Percentiles rank a stretch among this genome's conserved stretches.
phyloP scores from a whole-genome alignment of 2,329 filamentous ascomycete genomes.

The Fusarium chaquense region DNA sequence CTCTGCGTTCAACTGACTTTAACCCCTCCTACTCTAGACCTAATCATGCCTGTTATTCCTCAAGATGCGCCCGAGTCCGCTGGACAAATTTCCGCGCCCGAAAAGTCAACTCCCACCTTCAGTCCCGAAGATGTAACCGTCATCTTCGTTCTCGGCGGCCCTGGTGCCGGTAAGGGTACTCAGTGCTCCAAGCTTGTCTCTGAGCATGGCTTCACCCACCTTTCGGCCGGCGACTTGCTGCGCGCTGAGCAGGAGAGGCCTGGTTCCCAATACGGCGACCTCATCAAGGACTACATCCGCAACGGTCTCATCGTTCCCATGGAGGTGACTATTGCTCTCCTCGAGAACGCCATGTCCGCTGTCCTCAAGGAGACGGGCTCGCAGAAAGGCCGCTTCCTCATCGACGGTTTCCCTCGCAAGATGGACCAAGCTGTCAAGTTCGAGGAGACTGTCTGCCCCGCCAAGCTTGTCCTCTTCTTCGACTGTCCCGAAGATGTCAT shows the following conservation, averaged over 20 bases:
- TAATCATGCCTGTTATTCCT: slow-evolving; percentile 35
- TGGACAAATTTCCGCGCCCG: slow-evolving; percentile 57
- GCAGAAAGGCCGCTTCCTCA: slow-evolving; percentile 77
- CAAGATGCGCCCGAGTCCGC: slow-evolving; percentile 33
- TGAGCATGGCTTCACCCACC: slow-evolving; percentile 91
- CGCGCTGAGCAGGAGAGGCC: slow-evolving; percentile 91
- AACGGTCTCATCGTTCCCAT: slow-evolving; percentile 98
- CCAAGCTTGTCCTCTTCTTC: slow-evolving; percentile 90
- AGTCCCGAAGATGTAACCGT: slow-evolving; percentile 84
- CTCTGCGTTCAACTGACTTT: slow-evolving; percentile 15
- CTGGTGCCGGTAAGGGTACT: slow-evolving; percentile 95
- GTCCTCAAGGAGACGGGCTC: slow-evolving; percentile 65
- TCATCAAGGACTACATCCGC: slow-evolving; percentile 94
- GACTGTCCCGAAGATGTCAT: slow-evolving; percentile 93
- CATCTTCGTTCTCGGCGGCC: slow-evolving; percentile 94
- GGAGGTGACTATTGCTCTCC: slow-evolving; percentile 93
- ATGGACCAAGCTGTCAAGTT: slow-evolving; percentile 97
- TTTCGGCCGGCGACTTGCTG: slow-evolving; percentile 92
- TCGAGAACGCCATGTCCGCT: slow-evolving; percentile 92
- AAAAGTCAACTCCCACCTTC: slow-evolving; percentile 75
- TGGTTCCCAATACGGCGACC: slow-evolving; percentile 87
- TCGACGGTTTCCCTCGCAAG: slow-evolving; percentile 91
- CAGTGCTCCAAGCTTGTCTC: slow-evolving; percentile 90
- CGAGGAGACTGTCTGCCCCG: slow-evolving; percentile 87
- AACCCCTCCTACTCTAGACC: slow-evolving; percentile 1